Percentiles rank a stretch among this genome's conserved stretches.
Evolutionary conservation across 2,329 filamentous ascomycete species (phyloP).

Genomic region (Pseudomassariella vexata): DNA sequence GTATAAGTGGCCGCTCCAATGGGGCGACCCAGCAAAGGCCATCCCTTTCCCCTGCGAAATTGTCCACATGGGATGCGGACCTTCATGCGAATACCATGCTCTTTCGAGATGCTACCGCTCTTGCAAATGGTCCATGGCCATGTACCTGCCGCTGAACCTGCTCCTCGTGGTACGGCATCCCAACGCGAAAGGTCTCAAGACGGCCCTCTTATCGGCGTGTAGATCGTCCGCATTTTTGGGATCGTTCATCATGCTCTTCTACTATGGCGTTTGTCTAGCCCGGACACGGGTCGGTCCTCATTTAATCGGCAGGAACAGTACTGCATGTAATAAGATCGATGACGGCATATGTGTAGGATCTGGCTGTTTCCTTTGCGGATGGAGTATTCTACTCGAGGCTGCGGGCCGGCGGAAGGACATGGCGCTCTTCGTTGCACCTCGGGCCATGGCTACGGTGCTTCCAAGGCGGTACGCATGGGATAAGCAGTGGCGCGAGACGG

Average conservation of each 20-base stretch:
- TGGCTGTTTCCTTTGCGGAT: slow-evolving; percentile 73
- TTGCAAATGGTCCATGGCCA: slow-evolving; percentile 69
- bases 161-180: slow-evolving; percentile 52
- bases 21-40: slow-evolving; percentile 65
- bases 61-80: slow-evolving; percentile 73
- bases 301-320: slow-evolving; percentile 50
- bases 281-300: slow-evolving; percentile 68
- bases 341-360: slow-evolving; percentile 62
- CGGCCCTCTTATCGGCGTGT: slow-evolving; percentile 52
- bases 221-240: slow-evolving; percentile 75
- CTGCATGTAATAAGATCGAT: slow-evolving; percentile 47
- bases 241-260: slow-evolving; percentile 72
- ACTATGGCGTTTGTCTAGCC: slow-evolving; percentile 76
- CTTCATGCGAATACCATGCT: slow-evolving; percentile 70
- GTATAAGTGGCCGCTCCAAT: slow-evolving; percentile 60
- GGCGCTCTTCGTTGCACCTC: slow-evolving; percentile 73
- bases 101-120: slow-evolving; percentile 60
- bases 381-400: slow-evolving; percentile 73
- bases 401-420: slow-evolving; percentile 64
- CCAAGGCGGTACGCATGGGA: slow-evolving; percentile 60
- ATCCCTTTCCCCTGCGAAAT: slow-evolving; percentile 76
- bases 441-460: slow-evolving; percentile 68
- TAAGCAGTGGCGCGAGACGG: slow-evolving; percentile 61
- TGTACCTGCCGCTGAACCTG: slow-evolving; percentile 71
- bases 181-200: slow-evolving; percentile 33